Conservation (phyloP, 2,329 filamentous ascomycete species). For the Endocalyx cinctus region DNA sequence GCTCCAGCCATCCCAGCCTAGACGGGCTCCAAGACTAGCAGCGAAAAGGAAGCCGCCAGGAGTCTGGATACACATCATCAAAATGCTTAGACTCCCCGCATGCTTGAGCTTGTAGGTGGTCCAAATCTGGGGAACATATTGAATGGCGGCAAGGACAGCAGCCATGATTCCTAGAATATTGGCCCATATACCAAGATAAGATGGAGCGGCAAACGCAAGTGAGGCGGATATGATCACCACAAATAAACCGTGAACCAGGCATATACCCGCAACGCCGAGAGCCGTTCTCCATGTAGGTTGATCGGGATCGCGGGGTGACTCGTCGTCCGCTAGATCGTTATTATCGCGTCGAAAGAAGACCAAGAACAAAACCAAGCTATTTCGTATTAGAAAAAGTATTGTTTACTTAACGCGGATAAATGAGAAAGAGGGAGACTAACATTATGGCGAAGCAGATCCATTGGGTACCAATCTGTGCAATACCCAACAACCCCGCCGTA, state of each 20-base stretch:
- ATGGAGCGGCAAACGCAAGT: slow-evolving; percentile 59
- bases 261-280: slow-evolving; percentile 66
- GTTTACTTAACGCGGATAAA: slow-evolving; percentile 1
- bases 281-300: slow-evolving; percentile 74
- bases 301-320: slow-evolving; percentile 37
- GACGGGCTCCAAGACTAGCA: slow-evolving; percentile 70
- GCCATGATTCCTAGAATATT: slow-evolving; percentile 78
- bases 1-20: slow-evolving; percentile 85
- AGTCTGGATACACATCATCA: slow-evolving; percentile 98
- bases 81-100: slow-evolving; percentile 86
- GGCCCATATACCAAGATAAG: slow-evolving; percentile 71
- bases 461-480: slow-evolving; percentile 86
- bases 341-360: slow-evolving; percentile 78
- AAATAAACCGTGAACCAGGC: slow-evolving; percentile 70
- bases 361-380: slow-evolving; percentile 84
- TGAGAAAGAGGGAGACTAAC: slow-evolving; percentile 46
- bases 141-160: slow-evolving; percentile 73
- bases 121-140: slow-evolving; percentile 94
- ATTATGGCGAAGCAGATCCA: slow-evolving; percentile 91
- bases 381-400: slow-evolving; percentile 16
- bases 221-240: slow-evolving; percentile 65
- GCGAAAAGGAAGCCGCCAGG: slow-evolving; percentile 90
- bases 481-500: slow-evolving; percentile 77
- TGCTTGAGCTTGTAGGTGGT: slow-evolving; percentile 83
- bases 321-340: slow-evolving; percentile 44